These are phyloP conservation scores for Talaromyces trachyspermus DNA, from an alignment of 495 filamentous ascomycete genomes.

Conservation along the genomic window DNA sequence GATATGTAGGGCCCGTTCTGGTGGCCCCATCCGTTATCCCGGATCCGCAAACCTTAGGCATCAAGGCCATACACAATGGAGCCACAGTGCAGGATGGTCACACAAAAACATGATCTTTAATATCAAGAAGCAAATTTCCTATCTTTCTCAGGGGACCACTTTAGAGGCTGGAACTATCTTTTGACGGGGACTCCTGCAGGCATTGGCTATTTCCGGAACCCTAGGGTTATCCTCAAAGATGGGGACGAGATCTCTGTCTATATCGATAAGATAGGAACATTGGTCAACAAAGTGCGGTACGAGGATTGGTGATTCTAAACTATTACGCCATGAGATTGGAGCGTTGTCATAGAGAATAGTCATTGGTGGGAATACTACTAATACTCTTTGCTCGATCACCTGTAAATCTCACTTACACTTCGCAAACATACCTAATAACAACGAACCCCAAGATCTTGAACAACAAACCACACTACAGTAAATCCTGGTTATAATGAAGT, in stretches of 20 bases:
- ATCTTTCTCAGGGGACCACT: slow-evolving; percentile 35
- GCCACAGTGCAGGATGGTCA: slow-evolving; percentile 20
- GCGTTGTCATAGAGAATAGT: background rate
- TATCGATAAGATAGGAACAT: slow-evolving; percentile 30
- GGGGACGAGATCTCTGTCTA: slow-evolving; percentile 47
- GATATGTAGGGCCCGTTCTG: slow-evolving; percentile 26
- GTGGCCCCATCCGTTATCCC: slow-evolving; percentile 25
- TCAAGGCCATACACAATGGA: slow-evolving; percentile 25
- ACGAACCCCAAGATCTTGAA: too few species aligned
- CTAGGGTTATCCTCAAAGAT: slow-evolving; percentile 39
- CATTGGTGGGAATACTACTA: background rate
- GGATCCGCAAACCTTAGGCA: slow-evolving; percentile 24
- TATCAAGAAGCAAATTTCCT: slow-evolving; percentile 23
- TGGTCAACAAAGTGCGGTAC: slow-evolving; percentile 23
- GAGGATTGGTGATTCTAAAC: slow-evolving; percentile 9
- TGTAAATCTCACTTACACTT: too few species aligned
- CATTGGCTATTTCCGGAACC: slow-evolving; percentile 35
- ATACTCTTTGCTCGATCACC: background rate
- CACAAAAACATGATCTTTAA: slow-evolving; percentile 29
- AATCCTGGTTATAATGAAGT: too few species aligned
- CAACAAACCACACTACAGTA: too few species aligned
- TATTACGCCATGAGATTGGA: background rate
- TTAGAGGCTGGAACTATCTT: slow-evolving; percentile 30
- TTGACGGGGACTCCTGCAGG: slow-evolving; percentile 36
- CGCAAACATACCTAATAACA: too few species aligned